Base-by-base conservation (phyloP, 2,329 filamentous ascomycete species). In the Biscogniauxia mediterranea region DNA sequence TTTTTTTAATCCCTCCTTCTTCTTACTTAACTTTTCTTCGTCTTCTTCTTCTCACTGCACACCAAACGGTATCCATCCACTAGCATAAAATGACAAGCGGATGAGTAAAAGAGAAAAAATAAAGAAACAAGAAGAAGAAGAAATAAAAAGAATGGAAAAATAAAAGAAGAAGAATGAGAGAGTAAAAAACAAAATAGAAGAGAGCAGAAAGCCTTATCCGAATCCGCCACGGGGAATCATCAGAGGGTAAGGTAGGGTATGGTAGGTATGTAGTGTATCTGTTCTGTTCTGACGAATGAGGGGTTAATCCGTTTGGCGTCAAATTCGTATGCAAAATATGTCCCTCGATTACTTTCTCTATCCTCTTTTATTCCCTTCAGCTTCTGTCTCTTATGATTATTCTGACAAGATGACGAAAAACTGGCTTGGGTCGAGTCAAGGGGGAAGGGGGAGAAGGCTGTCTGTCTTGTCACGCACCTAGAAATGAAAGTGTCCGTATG, bases 151-250 rank as follows among this genome's bases (percentile, higher is more conserved):
- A 13, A 32, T 9, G 28, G 7, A 9, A 32, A 9, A 32, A 13
- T 8, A 32, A 32, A 4, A 32, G 7, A 9, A 32, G 7, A 32
- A n/a, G 5, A 11, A 46, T 3, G 13, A 42, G 38, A 20, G 49
- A 28, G 26, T 28, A 8, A 28, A 8, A 28, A 28, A 28, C 4
- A 28, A 59, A 56, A 58, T n/a, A n/a, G n/a, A n/a, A n/a, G n/a
- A 23, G 23, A 58, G 52, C 54, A 52, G 51, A 59, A 52, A 52
- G 52, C 13, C 20, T 53, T 58, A 66, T 56, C 59, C 58, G 58
- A 63, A 59, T 55, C 63, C 61, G 62, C 64, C 53, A 57, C 55
- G 56, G 28, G 51, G 52, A 64, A 63, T 52, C 61, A 65, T 60
- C 55, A 57, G 51, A 42, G 49, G 53, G 26, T 32, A 13, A 21